Evolutionary conservation across 208 protist genomes (phyloP), one percentile per base, ranked within the genome.

Genomic region (Trypanosomatidae sp.): DNA sequence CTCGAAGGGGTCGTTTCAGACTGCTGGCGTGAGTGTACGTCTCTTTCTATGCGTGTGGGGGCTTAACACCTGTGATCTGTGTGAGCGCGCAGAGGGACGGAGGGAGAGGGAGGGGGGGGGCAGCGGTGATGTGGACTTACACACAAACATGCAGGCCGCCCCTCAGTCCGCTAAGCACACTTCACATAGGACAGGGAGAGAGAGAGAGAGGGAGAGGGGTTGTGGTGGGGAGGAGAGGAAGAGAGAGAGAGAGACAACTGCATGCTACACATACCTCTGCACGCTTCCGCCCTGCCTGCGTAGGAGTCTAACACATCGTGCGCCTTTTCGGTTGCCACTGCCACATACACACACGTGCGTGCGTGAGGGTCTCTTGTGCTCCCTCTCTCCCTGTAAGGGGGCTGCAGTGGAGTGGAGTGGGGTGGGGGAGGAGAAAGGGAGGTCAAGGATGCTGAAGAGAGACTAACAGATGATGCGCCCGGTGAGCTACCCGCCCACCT

Each of bases 91-190:
- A 33, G 44, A 36, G 47, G 36, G 4, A 64, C 53, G 56, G 62
- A 76, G 33, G 17, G 69, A 44, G 17, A 67, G 64, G n/a, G 71
- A 30, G n/a, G 72, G 39, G 22, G 2, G 47, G 41, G 12, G 6
- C 47, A 12, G 43, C 47, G 65, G 36, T 69, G 30, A 69, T 69
- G 65, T 39, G 44, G 28, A 55, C 25, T 8, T 25, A 53, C 43
- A 36, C 25, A 17, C 65, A 53, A 15, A 53, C 4, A 55, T 17
- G 41, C n/a, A 36, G 62, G 25, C 41, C 17, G 44, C 17, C 28
- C 25, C 13, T 52, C n/a, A 9, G 4, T 47, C 28, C 1, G 62
- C 22, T 15, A 25, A 33, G 41, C 25, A 36, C 22, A 22, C 4
- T 33, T 50, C 41, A 50, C 50, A 22, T 13, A n/a, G 13, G 43